Evolutionary conservation across 768 basidiomycete species (phyloP), one percentile per base, ranked within the genome.

Genomic region (Gymnopilus junonius): DNA sequence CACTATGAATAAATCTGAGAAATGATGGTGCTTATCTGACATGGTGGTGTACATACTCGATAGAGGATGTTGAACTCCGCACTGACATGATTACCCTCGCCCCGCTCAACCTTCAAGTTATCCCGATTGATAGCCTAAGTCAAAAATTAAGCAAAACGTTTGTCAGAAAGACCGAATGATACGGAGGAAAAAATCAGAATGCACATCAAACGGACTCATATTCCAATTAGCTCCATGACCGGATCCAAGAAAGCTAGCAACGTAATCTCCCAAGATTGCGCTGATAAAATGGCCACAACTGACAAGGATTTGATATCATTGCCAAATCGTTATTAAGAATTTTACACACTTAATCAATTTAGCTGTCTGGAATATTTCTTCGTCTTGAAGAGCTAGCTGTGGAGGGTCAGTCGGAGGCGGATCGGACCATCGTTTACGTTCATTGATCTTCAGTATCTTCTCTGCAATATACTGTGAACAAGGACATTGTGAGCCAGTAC

Each of bases 1-100:
- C 88, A 90, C 79, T 81, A 58, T 6, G 10, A 14, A 14, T n/a
- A n/a, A n/a, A n/a, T n/a, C n/a, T n/a, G n/a, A n/a, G n/a, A n/a
- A n/a, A n/a, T n/a, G n/a, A n/a, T n/a, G n/a, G n/a, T n/a, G n/a
- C n/a, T n/a, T n/a, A n/a, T n/a, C n/a, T n/a, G n/a, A n/a, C n/a
- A n/a, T n/a, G n/a, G n/a, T n/a, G 11, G 12, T 27, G 17, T 14
- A 66, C 74, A 48, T 64, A 81, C 80, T 35, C 80, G 61, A 71
- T 83, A 83, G 2, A 83, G 69, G n/a, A 82, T 58, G 46, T 80
- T 90, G 76, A 91, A 92, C 69, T 92, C 91, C 29, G 90, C 79
- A 29, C 88, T 90, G 58, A 82, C 81, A 61, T 84, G 84, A 66
- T 91, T 91, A 15, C 91, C 91, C 48, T 80, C 75, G 7, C 90